Base-by-base conservation (phyloP, 2,329 filamentous ascomycete genomes). In the Arthrobotrys musiformis region DNA sequence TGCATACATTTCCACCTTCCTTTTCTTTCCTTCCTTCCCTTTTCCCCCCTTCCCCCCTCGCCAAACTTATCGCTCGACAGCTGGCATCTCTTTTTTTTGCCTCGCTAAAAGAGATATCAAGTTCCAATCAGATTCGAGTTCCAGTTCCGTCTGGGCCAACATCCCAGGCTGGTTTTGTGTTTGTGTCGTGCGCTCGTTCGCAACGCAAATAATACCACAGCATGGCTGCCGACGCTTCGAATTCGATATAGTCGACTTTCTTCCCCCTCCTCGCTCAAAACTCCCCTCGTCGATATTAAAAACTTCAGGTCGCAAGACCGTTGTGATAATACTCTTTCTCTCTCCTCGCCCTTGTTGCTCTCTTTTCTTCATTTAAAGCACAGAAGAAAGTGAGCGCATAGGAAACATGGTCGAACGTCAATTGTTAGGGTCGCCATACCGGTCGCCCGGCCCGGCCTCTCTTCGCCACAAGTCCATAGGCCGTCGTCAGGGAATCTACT, bases 201-300 rank as follows among this genome's bases (percentile, higher is more conserved):
- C 72, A 76, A 76, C 72, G 72, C 72, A 76, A 48, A 76, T 64
- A 50, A 62, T 76, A 63, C 72, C 58, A 76, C 72, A 64, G 40
- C 33, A 76, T 76, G 72, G 72, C 70, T 46, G 54, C 61, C 70
- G 50, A 64, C 63, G 37, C 42, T 52, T 62, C 40, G 40, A 42
- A 42, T 42, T 42, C 56, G 48, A 48, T 76, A 76, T 76, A 76
- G 63, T 22, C n/a, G n/a, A n/a, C n/a, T n/a, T n/a, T n/a, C n/a
- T n/a, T n/a, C n/a, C n/a, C n/a, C n/a, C n/a, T n/a, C n/a, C n/a
- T n/a, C 6, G 54, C 72, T 58, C 26, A 28, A 48, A 42, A 35
- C 30, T 11, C 44, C 42, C 44, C n/a, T 48, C 26, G n/a, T n/a
- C n/a, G n/a, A n/a, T n/a, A n/a, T n/a, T n/a, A n/a, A n/a, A n/a